Conservation (phyloP, 345 rosid genomes). For the Populus davidiana region DNA sequence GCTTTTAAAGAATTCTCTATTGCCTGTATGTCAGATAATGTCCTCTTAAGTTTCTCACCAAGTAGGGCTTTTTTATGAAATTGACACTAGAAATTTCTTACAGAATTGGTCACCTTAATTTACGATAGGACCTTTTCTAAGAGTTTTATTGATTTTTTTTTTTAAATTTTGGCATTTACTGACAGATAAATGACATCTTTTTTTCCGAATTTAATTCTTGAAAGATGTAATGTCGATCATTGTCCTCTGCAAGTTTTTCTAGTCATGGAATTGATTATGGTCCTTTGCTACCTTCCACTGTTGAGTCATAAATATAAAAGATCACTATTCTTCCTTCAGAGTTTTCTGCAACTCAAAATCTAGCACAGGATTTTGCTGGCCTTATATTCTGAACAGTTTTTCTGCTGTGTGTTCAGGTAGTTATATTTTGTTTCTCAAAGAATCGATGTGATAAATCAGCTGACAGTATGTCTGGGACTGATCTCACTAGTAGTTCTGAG, state of each 20-base stretch:
- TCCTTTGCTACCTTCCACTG: background rate
- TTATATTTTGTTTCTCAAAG: slow-evolving; percentile 95
- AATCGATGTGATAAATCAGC: slow-evolving; percentile 92
- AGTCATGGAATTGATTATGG: background rate
- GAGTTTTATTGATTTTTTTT: background rate
- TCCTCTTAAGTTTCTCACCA: background rate
- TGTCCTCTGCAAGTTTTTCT: background rate
- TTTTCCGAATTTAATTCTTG: background rate
- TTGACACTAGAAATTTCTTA: background rate
- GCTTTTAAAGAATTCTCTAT: slow-evolving; percentile 72
- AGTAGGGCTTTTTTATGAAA: background rate
- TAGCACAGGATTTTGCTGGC: slow-evolving; percentile 11
- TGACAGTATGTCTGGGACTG: slow-evolving; percentile 60
- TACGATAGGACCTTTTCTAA: background rate
- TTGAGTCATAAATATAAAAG: background rate
- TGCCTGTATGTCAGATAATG: slow-evolving; percentile 59
- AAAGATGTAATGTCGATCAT: background rate
- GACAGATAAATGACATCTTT: background rate
- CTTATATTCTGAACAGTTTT: slow-evolving; percentile 13
- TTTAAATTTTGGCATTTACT: background rate
- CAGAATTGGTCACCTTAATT: background rate
- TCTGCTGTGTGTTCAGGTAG: slow-evolving; percentile 49
- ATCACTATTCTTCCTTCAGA: background rate
- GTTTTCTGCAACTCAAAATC: background rate
- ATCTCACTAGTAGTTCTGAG: slow-evolving; percentile 79